phyloP scores from a whole-genome alignment of 257 asterid genomes.

The Nicotiana knightiana region DNA sequence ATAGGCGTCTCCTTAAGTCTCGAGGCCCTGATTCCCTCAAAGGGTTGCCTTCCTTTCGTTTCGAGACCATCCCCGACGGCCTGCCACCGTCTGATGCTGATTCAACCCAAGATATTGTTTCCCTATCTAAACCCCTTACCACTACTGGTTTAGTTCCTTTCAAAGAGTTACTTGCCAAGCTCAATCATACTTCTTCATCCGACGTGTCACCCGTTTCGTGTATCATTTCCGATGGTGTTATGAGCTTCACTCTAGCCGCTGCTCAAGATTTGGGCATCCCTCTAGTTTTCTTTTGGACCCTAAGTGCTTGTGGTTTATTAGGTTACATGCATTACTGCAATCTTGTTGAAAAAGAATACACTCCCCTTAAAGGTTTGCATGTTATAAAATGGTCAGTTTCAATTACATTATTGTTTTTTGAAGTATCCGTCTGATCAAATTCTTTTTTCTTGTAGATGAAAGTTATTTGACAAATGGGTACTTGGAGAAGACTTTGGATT shows the following conservation, averaged over 20 bases:
- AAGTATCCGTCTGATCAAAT: neutral
- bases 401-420: neutral
- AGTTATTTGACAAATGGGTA: constrained; percentile 17
- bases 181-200: constrained; percentile 14
- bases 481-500: constrained; percentile 11
- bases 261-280: constrained; percentile 52
- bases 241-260: constrained; percentile 44
- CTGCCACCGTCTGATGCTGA: constrained; percentile 37
- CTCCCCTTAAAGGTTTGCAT: neutral
- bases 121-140: constrained; percentile 24
- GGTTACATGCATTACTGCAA: constrained; percentile 20
- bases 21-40: constrained; percentile 25
- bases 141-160: constrained; percentile 28
- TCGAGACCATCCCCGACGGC: constrained; percentile 53
- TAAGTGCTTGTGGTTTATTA: constrained; percentile 34
- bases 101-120: constrained; percentile 37
- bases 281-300: constrained; percentile 40
- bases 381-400: neutral
- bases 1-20: constrained; percentile 35
- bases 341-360: constrained; percentile 31
- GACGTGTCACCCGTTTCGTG: constrained; percentile 41
- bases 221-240: constrained; percentile 45
- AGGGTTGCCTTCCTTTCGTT: constrained; percentile 30
- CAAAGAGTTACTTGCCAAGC: constrained; percentile 27
- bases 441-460: neutral